Evolutionary conservation across 163 green algal genomes (phyloP), one percentile per base, ranked within the genome.

Genomic region (Coccomyxa subellipsoidea): DNA sequence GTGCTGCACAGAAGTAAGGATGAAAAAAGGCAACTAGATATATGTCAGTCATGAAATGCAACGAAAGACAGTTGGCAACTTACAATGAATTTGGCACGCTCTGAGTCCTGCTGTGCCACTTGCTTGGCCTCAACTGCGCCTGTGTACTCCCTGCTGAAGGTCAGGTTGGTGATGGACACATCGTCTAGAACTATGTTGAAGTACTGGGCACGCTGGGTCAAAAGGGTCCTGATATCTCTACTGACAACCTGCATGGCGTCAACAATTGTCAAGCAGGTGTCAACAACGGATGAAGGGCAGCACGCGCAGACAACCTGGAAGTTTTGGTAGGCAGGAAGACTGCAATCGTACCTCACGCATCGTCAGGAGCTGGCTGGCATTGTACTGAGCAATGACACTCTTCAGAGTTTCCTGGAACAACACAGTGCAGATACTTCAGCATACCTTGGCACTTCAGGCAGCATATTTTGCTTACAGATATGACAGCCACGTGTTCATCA

Each of bases 181-280:
- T 99, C 97, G 71, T 99, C 97, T 39, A 99, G 85, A 34, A 97
- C 88, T 69, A 99, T 98, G 86, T 98, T 97, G 88, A 98, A 98
- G 86, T 97, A 93, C 7, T 81, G 79, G 0, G 95, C 94, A 15
- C 95, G 88, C 82, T 93, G 78, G 29, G 88, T 92, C 80, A 98
- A 85, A 39, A 91, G 92, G 7, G 93, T 85, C 18, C 94, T 91
- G 85, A 99, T 99, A 87, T 99, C 95, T 47, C 93, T 88, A 76
- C 85, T 94, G 15, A 99, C 96, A 32, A 98, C 86, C 91, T 97
- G 85, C 54, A 81, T 27, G 6, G 15, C n/a, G 23, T 15, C 47
- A 59, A 18, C 23, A 59, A 21, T 1, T 6, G 3, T 59, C 47
- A 59, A 18, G 47, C 47, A 59, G 47, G 15, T 27, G 47, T 59